Evolutionary conservation across 2,329 filamentous ascomycete species (phyloP), one percentile per base, ranked within the genome.

Genomic region (Stenocarpella maydis): DNA sequence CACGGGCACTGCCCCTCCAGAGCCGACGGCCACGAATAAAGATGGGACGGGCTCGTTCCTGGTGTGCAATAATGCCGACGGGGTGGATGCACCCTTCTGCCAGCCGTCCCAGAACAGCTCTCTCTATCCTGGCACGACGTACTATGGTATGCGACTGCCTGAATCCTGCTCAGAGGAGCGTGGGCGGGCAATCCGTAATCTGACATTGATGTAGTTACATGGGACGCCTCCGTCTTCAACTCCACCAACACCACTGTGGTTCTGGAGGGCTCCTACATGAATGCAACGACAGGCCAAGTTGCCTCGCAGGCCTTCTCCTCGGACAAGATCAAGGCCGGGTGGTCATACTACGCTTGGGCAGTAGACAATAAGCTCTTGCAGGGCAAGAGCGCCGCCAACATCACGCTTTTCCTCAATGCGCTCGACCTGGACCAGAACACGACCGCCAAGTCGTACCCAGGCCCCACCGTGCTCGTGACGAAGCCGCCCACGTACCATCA

Each of bases 211-310:
- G 15, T 55, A 88, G 87, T 89, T 66, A 87, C 85, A 34, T 89
- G 87, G 86, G 86, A 89, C 72, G 80, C 86, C 28, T 78, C 81
- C 63, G 85, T 80, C 77, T 88, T 86, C 79, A 79, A 80, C 74
- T 75, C 78, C 58, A 77, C 80, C 67, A 81, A 82, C 73, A 79
- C 78, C 28, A 81, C 79, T 54, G 75, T 84, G 66, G 74, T 76
- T 10, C 63, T 81, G 63, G 72, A 77, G 5, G 80, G 78, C 73
- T 77, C 77, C 74, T 81, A 82, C 72, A 77, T 83, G 71, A 81
- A 85, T 75, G 77, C 79, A 71, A 79, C 78, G 67, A 73, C 72
- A 1, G 75, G 75, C 71, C 69, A 61, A 8, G 17, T 74, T 37
- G 72, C 72, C 15, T 68, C 73, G 37, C 74, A 77, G 67, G 80